These are phyloP conservation scores for Sporothrix curviconia DNA, from an alignment of 2,329 filamentous ascomycete genomes.

Conservation along the genomic window DNA sequence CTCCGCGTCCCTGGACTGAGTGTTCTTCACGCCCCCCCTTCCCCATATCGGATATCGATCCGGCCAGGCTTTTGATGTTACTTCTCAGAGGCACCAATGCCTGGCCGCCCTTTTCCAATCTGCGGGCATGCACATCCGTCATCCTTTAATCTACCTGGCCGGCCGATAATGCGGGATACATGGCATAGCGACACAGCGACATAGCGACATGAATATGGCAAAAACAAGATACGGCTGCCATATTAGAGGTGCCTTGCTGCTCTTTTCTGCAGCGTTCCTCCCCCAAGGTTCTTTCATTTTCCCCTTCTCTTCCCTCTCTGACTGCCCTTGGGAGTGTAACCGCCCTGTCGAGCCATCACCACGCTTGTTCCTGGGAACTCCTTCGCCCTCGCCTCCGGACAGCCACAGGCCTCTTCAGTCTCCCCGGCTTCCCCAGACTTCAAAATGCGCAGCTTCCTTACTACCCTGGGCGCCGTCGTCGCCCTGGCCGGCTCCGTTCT, in stretches of 20 bases:
- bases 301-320: background rate
- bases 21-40: no score
- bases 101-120: slow-evolving; percentile 10
- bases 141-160: slow-evolving; percentile 2
- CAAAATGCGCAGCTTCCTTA: slow-evolving; percentile 15
- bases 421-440: background rate
- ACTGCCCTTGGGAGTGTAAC: background rate
- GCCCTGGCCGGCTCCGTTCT: slow-evolving; percentile 16
- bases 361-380: background rate
- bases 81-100: slow-evolving; percentile 1
- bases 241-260: slow-evolving; percentile 1
- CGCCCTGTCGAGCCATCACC: background rate
- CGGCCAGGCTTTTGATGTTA: no score
- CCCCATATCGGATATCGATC: no score
- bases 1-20: slow-evolving; percentile 5
- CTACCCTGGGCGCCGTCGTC: slow-evolving; percentile 6
- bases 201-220: background rate
- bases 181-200: no score
- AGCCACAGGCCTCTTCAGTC: background rate
- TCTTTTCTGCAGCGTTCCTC: no score
- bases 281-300: background rate
- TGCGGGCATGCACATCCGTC: slow-evolving; percentile 6
- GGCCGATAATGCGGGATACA: background rate
- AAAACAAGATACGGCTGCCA: background rate
- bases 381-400: background rate